Conservation (phyloP, 2,329 filamentous ascomycete genomes). For the Colletotrichum orbiculare region DNA sequence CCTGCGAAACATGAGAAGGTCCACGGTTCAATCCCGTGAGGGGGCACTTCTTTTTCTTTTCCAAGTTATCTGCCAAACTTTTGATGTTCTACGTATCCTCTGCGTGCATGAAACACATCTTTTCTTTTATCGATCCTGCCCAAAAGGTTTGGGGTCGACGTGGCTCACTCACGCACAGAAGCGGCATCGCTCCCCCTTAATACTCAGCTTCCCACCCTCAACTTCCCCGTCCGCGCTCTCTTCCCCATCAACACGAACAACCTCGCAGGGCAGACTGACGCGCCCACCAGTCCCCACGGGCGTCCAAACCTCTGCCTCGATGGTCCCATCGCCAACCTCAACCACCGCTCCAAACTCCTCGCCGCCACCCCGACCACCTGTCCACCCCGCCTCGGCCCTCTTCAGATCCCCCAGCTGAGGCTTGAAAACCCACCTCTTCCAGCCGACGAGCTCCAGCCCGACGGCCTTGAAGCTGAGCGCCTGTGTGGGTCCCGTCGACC, state of each 20-base stretch:
- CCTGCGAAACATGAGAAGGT: slow-evolving; percentile 27
- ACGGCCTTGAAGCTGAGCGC: slow-evolving; percentile 42
- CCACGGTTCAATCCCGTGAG: slow-evolving; percentile 38
- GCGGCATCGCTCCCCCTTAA: slow-evolving; percentile 14
- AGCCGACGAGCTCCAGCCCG: slow-evolving; percentile 41
- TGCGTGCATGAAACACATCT: too few relatives aligned
- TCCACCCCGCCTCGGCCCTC: slow-evolving; percentile 38
- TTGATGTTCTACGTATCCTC: too few relatives aligned
- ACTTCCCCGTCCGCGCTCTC: not conserved
- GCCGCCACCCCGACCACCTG: not conserved
- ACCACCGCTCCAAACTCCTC: slow-evolving; percentile 16
- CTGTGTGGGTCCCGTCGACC: slow-evolving; percentile 46
- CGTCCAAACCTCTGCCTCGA: slow-evolving; percentile 26
- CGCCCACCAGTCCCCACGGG: slow-evolving; percentile 2
- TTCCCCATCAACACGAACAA: slow-evolving; percentile 6
- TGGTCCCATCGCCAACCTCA: not conserved
- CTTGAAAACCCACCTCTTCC: slow-evolving; percentile 43
- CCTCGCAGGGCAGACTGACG: slow-evolving; percentile 4
- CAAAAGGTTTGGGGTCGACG: not conserved
- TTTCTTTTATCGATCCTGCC: not conserved
- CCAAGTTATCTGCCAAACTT: too few relatives aligned
- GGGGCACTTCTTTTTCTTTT: slow-evolving; percentile 8
- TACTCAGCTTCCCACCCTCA: slow-evolving; percentile 9
- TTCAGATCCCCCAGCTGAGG: slow-evolving; percentile 40
- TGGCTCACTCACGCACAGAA: too few relatives aligned